Base-by-base conservation (phyloP, 768 basidiomycete species). In the Lactarius tabidus region DNA sequence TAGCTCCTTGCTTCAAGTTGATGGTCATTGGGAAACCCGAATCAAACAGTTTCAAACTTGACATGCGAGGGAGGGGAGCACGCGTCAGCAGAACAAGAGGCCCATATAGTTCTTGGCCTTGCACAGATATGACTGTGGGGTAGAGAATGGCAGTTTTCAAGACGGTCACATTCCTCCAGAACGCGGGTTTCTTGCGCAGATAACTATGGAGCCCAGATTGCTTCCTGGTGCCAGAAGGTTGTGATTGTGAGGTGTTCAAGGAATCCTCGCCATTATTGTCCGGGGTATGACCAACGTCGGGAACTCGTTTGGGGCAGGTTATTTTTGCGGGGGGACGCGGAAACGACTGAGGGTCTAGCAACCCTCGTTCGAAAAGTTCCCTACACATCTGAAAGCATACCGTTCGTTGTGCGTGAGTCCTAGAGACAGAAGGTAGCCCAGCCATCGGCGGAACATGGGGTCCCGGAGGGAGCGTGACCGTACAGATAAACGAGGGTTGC, bases 51-150 rank as follows among this genome's bases (percentile, higher is more conserved):
- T 79, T 78, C 74, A 93, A 85, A 38, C 74, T 70, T 2, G 78
- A 72, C 26, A 93, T 71, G 28, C 75, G 70, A 2, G 91, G 90
- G 8, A 93, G 76, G 18, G 89, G 88, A 29, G 79, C 78, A 53
- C 86, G 81, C 9, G 90, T 89, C 45, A 94, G 77, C 39, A 94
- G 72, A 20, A 85, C 72, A 62, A 94, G 76, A 3, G 90, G 86
- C 14, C 80, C 81, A 68, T 84, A 82, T n/a, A 75, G 66, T 60
- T 76, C 69, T 20, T 72, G 74, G 23, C 75, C 68, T 14, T 73
- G 73, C 14, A 75, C 72, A 5, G 80, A 72, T 57, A 91, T 75
- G 36, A 89, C 74, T 9, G 81, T 80, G 2, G 89, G 87, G 71
- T 85, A 88, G n/a, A 89, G 79, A 62, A 62, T 72, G 29, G 69